phyloP scores from a whole-genome alignment of 2,329 filamentous ascomycete genomes.

The Fusarium gaditjirri region DNA sequence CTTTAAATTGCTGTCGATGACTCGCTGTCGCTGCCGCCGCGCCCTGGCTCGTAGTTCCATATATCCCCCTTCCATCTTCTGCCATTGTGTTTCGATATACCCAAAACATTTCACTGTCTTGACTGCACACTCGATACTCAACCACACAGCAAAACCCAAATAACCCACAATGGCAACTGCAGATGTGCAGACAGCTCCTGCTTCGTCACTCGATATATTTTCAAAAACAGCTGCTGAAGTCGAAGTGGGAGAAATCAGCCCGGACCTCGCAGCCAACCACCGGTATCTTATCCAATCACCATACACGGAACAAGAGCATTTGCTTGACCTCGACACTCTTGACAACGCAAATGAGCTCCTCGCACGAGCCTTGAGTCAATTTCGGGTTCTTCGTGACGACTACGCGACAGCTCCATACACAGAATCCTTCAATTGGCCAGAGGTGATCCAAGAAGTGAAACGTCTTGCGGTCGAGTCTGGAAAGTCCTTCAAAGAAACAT shows the following conservation, averaged over 20 bases:
- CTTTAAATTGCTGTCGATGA: conserved; percentile 39
- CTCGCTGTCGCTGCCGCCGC: conserved; percentile 13
- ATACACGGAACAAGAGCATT: conserved; percentile 76
- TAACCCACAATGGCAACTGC: conserved; percentile 45
- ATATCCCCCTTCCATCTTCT: not conserved
- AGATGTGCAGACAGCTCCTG: conserved; percentile 40
- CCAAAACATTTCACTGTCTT: not conserved
- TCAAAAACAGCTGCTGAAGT: conserved; percentile 40
- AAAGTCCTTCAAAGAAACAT: conserved; percentile 66
- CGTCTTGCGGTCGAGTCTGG: conserved; percentile 59
- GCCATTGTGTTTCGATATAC: not conserved
- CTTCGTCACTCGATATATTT: conserved; percentile 40
- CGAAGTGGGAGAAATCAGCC: conserved; percentile 40
- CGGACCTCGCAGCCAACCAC: conserved; percentile 25
- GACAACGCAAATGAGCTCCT: conserved; percentile 74
- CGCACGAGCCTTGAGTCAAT: conserved; percentile 73
- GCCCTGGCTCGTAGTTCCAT: conserved; percentile 7
- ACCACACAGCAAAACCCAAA: not conserved
- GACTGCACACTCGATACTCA: not conserved
- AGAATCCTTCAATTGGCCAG: conserved; percentile 80
- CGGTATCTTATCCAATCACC: conserved; percentile 74
- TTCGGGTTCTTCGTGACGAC: conserved; percentile 71
- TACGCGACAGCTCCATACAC: conserved; percentile 82
- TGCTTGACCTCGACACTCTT: conserved; percentile 76
- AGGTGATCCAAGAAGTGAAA: conserved; percentile 69